These are phyloP conservation scores for Aspergillus kassunensis DNA, from an alignment of 495 filamentous ascomycete species.

Conservation along the genomic window DNA sequence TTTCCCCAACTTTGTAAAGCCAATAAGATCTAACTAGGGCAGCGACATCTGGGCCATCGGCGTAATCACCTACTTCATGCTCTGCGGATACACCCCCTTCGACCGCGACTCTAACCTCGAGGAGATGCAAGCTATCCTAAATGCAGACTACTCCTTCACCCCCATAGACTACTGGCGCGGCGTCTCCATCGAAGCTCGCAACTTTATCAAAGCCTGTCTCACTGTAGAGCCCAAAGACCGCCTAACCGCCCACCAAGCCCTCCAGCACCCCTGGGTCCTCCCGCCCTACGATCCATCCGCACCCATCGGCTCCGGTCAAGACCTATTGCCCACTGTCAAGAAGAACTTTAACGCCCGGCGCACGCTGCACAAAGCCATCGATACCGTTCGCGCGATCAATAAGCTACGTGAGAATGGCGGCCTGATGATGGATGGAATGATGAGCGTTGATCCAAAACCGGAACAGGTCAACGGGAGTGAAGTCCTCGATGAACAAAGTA, in stretches of 20 bases:
- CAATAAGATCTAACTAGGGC: not conserved
- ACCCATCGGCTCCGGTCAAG: slow-evolving; percentile 49
- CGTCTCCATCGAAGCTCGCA: slow-evolving; percentile 77
- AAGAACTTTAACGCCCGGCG: slow-evolving; percentile 98
- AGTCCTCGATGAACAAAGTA: slow-evolving; percentile 33
- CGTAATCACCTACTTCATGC: slow-evolving; percentile 89
- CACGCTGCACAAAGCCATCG: slow-evolving; percentile 93
- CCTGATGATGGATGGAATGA: slow-evolving; percentile 75
- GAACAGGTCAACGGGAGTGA: slow-evolving; percentile 46
- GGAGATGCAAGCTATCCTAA: slow-evolving; percentile 98
- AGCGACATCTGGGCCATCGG: slow-evolving; percentile 79
- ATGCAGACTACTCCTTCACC: slow-evolving; percentile 95
- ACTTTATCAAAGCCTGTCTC: slow-evolving; percentile 85
- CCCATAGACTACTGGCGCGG: slow-evolving; percentile 95
- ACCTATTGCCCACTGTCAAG: slow-evolving; percentile 88
- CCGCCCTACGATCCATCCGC: slow-evolving; percentile 39
- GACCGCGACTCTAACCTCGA: slow-evolving; percentile 96
- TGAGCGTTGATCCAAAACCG: slow-evolving; percentile 60
- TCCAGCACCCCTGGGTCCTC: slow-evolving; percentile 83
- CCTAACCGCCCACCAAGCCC: slow-evolving; percentile 92
- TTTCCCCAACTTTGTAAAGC: not conserved
- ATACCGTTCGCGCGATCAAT: slow-evolving; percentile 97
- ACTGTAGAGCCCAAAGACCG: slow-evolving; percentile 82
- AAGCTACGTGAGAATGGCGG: slow-evolving; percentile 84
- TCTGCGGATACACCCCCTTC: slow-evolving; percentile 98